Evolutionary conservation across 192 early-diverging fungal species (phyloP).

Genomic region (Thoreauomyces humboldtii): DNA sequence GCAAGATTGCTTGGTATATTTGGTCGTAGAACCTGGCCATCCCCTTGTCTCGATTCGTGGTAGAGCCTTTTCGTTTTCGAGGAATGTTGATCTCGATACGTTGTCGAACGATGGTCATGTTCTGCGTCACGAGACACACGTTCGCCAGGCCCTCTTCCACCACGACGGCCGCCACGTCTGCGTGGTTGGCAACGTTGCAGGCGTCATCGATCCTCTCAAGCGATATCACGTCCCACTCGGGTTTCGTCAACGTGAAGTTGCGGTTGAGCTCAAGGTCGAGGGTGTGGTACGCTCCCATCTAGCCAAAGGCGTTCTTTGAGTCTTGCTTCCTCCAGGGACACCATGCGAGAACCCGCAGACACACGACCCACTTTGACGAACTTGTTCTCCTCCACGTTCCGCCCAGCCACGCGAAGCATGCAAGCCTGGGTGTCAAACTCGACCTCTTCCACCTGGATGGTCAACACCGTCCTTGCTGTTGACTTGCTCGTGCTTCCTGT

Average conservation of each 20-base stretch:
- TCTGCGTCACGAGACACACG: conserved; percentile 87
- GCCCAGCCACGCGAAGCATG: conserved; percentile 82
- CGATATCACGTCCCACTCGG: conserved; percentile 91
- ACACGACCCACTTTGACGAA: conserved; percentile 73
- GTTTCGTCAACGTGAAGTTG: conserved; percentile 83
- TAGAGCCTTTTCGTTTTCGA: conserved; percentile 88
- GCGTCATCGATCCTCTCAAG: conserved; percentile 84
- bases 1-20: conserved; percentile 80
- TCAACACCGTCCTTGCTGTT: conserved; percentile 75
- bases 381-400: conserved; percentile 82
- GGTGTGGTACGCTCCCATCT: conserved; percentile 92
- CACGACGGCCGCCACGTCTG: conserved; percentile 90
- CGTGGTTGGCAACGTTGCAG: conserved; percentile 83
- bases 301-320: background rate
- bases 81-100: conserved; percentile 88
- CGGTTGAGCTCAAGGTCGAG: conserved; percentile 89
- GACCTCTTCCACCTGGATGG: conserved; percentile 78
- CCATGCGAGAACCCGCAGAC: background rate
- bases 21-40: conserved; percentile 84
- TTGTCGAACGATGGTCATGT: conserved; percentile 94
- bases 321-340: background rate
- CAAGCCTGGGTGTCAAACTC: conserved; percentile 90
- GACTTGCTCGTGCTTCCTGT: conserved; percentile 88
- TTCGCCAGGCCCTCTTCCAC: conserved; percentile 82
- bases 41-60: conserved; percentile 84